These are phyloP conservation scores for Wickerhamiella domercqiae DNA, from an alignment of 805 yeast species.

Conservation along the genomic window DNA sequence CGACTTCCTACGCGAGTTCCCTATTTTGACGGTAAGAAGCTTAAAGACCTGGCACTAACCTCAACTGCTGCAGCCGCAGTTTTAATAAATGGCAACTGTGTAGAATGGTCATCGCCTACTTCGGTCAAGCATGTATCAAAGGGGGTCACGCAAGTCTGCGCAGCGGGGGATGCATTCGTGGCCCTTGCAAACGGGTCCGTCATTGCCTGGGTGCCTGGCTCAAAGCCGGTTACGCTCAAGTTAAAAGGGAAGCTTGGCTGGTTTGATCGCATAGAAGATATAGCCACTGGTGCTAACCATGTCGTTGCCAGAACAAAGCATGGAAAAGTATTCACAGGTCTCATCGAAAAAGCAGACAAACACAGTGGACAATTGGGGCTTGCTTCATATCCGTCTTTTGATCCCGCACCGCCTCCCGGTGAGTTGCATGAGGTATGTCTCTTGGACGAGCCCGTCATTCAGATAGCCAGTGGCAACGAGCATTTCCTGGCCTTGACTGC, in stretches of 20 bases:
- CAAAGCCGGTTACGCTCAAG: constrained; percentile 2
- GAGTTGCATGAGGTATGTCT: constrained; percentile 40
- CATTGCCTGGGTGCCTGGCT: constrained; percentile 14
- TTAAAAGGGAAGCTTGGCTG: constrained; percentile 15
- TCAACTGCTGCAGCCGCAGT: constrained; percentile 29
- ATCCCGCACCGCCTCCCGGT: constrained; percentile 35
- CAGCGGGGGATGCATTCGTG: constrained; percentile 30
- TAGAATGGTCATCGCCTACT: constrained; percentile 38
- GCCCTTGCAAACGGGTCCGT: constrained; percentile 30
- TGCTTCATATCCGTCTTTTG: constrained; percentile 55
- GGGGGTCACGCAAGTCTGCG: constrained; percentile 28
- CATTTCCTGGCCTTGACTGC: constrained; percentile 61
- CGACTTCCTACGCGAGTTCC: constrained; percentile 44
- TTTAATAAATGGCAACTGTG: constrained; percentile 52
- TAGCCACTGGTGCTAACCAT: constrained; percentile 53
- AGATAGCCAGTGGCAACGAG: constrained; percentile 57
- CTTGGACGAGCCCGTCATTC: constrained; percentile 37
- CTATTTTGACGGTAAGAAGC: constrained; percentile 44
- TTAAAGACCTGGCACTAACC: constrained; percentile 42
- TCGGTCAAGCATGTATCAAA: constrained; percentile 28
- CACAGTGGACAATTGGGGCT: constrained; percentile 71
- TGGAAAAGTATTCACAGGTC: constrained; percentile 45
- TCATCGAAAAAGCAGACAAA: constrained; percentile 12
- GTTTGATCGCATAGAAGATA: constrained; percentile 38
- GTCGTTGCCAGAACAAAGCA: constrained; percentile 42